Percentiles rank a stretch among this genome's conserved stretches.
phyloP scores from a whole-genome alignment of 2,329 filamentous ascomycete species.

The Neopestalotiopsis rosae region DNA sequence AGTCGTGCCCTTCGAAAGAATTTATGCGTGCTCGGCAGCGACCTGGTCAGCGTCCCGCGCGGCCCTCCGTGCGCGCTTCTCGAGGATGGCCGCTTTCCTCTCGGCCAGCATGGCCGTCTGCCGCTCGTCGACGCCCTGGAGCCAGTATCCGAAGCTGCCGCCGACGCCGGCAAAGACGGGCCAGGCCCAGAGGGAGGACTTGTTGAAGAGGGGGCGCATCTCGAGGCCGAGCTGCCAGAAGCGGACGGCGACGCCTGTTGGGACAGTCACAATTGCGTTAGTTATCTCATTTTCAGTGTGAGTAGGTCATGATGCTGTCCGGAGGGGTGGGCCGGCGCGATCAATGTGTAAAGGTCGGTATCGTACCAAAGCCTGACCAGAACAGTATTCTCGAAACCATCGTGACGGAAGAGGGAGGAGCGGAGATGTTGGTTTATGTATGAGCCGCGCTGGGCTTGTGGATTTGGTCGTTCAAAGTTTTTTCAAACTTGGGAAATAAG shows the following conservation, averaged over 20 bases:
- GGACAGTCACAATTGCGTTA: neutral
- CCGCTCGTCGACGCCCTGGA: slow-evolving; percentile 85
- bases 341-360: slow-evolving; percentile 27
- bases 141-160: slow-evolving; percentile 95
- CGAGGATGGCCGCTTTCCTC: slow-evolving; percentile 79
- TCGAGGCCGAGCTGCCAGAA: slow-evolving; percentile 98
- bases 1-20: neutral
- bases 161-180: slow-evolving; percentile 86
- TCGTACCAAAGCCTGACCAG: slow-evolving; percentile 89
- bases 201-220: slow-evolving; percentile 93
- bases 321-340: slow-evolving; percentile 20
- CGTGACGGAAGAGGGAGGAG: slow-evolving; percentile 34
- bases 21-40: slow-evolving; percentile 24
- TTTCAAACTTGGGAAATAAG: neutral
- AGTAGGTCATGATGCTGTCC: neutral
- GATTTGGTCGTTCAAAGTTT: neutral
- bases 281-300: neutral
- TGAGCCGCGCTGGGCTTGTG: slow-evolving; percentile 26
- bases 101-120: slow-evolving; percentile 79
- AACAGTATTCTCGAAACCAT: slow-evolving; percentile 75
- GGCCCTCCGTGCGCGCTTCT: slow-evolving; percentile 85
- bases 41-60: slow-evolving; percentile 60
- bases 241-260: slow-evolving; percentile 83
- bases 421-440: slow-evolving; percentile 25
- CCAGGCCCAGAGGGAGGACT: slow-evolving; percentile 86